Base-by-base conservation (phyloP, 225 moss, liverwort and hornwort genomes). In the Physcomitrium patens region DNA sequence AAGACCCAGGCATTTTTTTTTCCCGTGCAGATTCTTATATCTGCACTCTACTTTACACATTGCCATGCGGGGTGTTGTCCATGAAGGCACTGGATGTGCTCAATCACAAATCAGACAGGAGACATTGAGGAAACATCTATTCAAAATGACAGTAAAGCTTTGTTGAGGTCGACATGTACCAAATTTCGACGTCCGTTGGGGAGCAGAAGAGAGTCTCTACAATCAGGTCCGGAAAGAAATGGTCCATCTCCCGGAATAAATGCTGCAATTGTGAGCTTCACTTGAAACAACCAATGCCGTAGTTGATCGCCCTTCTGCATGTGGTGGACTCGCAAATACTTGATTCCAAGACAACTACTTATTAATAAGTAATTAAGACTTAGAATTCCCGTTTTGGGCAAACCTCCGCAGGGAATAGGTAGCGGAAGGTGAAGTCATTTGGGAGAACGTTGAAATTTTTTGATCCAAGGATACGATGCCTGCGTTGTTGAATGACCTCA, bases 401-500 rank as follows among this genome's bases (percentile, higher is more conserved):
- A 61, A 77, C 63, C 52, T 81, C 81, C 54, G 71, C 69, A 70
- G 85, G 82, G 80, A 95, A 93, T 8, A 95, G 72, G 70, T 93
- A 95, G 9, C 93, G 93, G 70, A 93, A 93, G 31, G 78, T 82
- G 62, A 91, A 90, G 55, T 95, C 87, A 62, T 84, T 89, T 2
- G 91, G 82, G 64, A 95, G 50, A 18, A 95, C 69, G 19, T 80
- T 86, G 76, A 93, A 89, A 67, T 84, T 95, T 6, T 67, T 84
- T n/a, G 86, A 79, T 45, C 90, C 88, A 3, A 91, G 83, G 63
- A 93, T 77, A 27, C 89, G 91, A 62, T 81, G 87, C 45, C 71
- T 81, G 53, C 90, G 80, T 67, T 95, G 91, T 69, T 93, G 95
- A 73, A 87, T 90, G 81, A 89, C 91, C 70, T 93, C 93, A 65